Base-by-base conservation (phyloP, 345 rosid genomes). In the Moricandia arvensis region DNA sequence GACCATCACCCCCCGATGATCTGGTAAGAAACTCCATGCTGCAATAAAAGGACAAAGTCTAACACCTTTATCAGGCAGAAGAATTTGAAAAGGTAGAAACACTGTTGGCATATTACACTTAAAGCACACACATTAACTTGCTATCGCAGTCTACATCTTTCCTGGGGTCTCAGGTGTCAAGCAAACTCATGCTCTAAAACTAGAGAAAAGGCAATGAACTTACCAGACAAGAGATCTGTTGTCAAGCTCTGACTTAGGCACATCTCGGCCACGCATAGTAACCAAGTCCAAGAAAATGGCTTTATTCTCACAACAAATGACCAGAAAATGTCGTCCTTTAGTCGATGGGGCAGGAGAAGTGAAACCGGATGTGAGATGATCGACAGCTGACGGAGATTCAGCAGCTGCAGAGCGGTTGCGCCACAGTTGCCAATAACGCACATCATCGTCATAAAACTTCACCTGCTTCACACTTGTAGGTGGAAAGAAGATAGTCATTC, bases 231-330 rank as follows among this genome's bases (percentile, higher is more conserved):
- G 88, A 7, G 98, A 92, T 71, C 84, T 90, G 83, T 90, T 95
- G 79, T 92, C 99, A 70, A 95, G 97, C 76, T 95, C 99, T 65
- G 89, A 93, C 84, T 95, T 95, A 27, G 93, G 98, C 60, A 95
- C 97, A 85, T 92, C 99, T 9, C 97, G 94, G 63, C 99, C 97
- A 26, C 98, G 97, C 98, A 95, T 90, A 21, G 99, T 89, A 45
- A 92, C 99, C 89, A 95, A 81, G 69, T 95, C 99, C 89, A 95
- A 75, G 80, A 95, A 95, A 69, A 92, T 90, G 30, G 97, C 98
- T 79, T 92, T 95, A 77, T 92, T 92, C 86, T 88, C 97, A 67
- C 99, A 92, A 75, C 98, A 95, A 41, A 95, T 88, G 57, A 95
- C 98, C 81, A 92, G 90, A 82, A 92, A 95, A 86, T 95, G 99